Evolutionary conservation across 768 basidiomycete species (phyloP).

Genomic region (Rhodotorula sphaerocarpa): DNA sequence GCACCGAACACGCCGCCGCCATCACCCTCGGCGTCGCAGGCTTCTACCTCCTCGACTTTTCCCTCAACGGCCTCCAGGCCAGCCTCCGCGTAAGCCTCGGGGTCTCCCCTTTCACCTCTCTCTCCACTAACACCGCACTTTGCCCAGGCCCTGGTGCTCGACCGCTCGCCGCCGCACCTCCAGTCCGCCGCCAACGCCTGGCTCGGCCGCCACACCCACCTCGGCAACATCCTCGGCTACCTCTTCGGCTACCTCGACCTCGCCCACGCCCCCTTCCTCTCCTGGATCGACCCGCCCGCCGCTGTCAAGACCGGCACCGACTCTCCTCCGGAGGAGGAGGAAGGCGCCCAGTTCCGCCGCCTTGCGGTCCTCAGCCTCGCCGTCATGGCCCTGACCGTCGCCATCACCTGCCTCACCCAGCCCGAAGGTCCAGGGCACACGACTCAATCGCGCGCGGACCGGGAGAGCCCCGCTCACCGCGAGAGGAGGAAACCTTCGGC

Average conservation of each 20-base stretch:
- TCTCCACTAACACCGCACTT: background rate
- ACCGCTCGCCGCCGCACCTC: constrained; percentile 78
- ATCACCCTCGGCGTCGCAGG: constrained; percentile 79
- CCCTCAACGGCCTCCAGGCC: constrained; percentile 75
- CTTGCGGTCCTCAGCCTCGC: constrained; percentile 80
- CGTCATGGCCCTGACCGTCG: constrained; percentile 70
- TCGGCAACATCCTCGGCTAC: constrained; percentile 93
- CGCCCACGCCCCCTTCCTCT: constrained; percentile 63
- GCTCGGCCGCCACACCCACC: constrained; percentile 91
- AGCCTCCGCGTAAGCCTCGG: constrained; percentile 14
- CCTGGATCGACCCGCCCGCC: constrained; percentile 56
- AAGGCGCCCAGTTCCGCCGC: constrained; percentile 85
- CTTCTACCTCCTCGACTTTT: constrained; percentile 92
- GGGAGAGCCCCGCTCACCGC: no score
- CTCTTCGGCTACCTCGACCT: constrained; percentile 88
- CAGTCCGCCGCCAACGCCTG: constrained; percentile 92
- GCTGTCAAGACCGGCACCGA: no score
- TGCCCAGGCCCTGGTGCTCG: constrained; percentile 60
- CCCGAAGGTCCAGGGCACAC: constrained; percentile 44
- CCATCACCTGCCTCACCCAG: constrained; percentile 73
- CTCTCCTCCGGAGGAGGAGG: no score
- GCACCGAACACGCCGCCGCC: constrained; percentile 59
- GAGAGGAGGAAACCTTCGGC: no score
- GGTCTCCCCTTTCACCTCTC: background rate
- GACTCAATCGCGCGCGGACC: background rate